phyloP scores from a whole-genome alignment of 805 yeast species.

The Cyberlindnera japonica region DNA sequence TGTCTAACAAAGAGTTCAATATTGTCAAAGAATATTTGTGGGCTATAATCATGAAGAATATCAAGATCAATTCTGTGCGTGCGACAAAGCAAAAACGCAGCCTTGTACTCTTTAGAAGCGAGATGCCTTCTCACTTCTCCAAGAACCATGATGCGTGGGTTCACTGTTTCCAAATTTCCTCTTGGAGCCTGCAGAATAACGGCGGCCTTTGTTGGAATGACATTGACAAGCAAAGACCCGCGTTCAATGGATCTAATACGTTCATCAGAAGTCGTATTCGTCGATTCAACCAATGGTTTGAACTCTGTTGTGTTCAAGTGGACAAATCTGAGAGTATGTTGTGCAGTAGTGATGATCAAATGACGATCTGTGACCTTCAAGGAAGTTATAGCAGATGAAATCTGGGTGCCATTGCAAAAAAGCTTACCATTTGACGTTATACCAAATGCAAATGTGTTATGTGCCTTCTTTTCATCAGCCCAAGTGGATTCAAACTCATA shows the following conservation, averaged over 20 bases:
- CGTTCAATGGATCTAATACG: constrained; percentile 86
- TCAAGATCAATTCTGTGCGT: constrained; percentile 91
- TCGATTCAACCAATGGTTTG: constrained; percentile 37
- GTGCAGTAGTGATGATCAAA: constrained; percentile 82
- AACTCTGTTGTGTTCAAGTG: constrained; percentile 51
- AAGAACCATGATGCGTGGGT: constrained; percentile 88
- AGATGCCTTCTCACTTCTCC: constrained; percentile 76
- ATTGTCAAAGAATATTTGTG: constrained; percentile 60
- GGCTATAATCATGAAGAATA: constrained; percentile 82
- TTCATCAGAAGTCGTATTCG: constrained; percentile 55
- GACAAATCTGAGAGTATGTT: constrained; percentile 74
- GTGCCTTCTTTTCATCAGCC: constrained; percentile 25
- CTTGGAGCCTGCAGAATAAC: constrained; percentile 92
- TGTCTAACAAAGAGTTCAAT: constrained; percentile 66
- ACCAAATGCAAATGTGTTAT: constrained; percentile 55
- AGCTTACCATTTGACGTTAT: constrained; percentile 72
- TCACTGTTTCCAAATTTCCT: constrained; percentile 92
- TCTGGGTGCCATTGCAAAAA: constrained; percentile 53
- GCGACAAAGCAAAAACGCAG: constrained; percentile 83
- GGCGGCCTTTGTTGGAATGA: constrained; percentile 76
- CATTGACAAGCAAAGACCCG: constrained; percentile 80
- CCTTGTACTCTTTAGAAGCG: constrained; percentile 48
- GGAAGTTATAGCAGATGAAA: constrained; percentile 80
- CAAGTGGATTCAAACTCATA: constrained; percentile 27
- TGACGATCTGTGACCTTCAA: constrained; percentile 67